phyloP scores from a whole-genome alignment of 192 early-diverging fungal species.

The Coemansia sp. region DNA sequence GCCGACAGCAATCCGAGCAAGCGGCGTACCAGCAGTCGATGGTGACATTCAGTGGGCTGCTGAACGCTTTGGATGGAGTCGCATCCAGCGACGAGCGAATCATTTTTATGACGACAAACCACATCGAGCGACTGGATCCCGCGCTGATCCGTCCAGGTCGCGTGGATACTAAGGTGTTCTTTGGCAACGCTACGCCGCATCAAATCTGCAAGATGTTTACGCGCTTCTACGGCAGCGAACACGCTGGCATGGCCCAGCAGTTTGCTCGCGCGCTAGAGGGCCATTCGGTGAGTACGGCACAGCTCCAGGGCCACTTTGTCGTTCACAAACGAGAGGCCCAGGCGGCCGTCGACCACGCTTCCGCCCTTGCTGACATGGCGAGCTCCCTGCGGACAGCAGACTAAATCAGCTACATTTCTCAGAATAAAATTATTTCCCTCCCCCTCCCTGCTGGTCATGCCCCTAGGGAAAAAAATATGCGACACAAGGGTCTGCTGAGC shows the following conservation, averaged over 20 bases:
- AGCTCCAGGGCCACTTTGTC: slow-evolving; percentile 97
- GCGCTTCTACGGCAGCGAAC: slow-evolving; percentile 71
- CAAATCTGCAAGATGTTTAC: slow-evolving; percentile 78
- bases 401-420: background rate
- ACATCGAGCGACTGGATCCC: slow-evolving; percentile 75
- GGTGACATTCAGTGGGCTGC: slow-evolving; percentile 84
- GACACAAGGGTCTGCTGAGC: background rate
- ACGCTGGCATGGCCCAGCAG: slow-evolving; percentile 61
- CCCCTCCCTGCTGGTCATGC: background rate
- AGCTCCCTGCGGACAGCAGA: background rate
- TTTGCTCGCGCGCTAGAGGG: slow-evolving; percentile 67
- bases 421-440: background rate
- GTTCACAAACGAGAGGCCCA: slow-evolving; percentile 75
- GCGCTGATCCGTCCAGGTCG: slow-evolving; percentile 83
- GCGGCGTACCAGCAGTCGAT: slow-evolving; percentile 78
- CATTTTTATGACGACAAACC: slow-evolving; percentile 93
- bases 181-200: slow-evolving; percentile 71
- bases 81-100: slow-evolving; percentile 86
- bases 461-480: background rate
- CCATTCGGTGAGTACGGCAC: slow-evolving; percentile 76
- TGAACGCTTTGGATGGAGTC: slow-evolving; percentile 90
- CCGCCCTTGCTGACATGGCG: slow-evolving; percentile 6
- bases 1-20: slow-evolving; percentile 57
- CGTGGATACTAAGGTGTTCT: slow-evolving; percentile 73
- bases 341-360: slow-evolving; percentile 61